A percentile compares a stretch with the other conserved stretches of the same genome.
Evolutionary conservation across 345 rosid species (phyloP).

Genomic region (Camelina neglecta): DNA sequence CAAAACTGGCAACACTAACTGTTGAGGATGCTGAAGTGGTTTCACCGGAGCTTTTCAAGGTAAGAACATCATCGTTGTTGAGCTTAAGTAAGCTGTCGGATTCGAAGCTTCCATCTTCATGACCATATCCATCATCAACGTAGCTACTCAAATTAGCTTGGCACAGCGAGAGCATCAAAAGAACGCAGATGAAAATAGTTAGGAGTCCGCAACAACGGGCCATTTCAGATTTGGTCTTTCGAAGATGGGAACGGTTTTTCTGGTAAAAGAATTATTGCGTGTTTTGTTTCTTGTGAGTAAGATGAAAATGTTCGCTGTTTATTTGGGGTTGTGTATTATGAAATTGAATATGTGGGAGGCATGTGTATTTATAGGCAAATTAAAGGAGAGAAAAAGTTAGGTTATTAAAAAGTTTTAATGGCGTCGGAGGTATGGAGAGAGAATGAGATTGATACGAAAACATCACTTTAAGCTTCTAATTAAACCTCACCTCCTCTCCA

Average conservation of each 20-base stretch:
- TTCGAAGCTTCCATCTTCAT: conserved; percentile 44
- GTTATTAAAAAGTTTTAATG: conserved; percentile 38
- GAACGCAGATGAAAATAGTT: conserved; percentile 14
- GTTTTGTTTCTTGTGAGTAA: conserved; percentile 22
- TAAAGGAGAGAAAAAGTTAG: conserved; percentile 10
- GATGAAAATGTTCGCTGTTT: conserved; percentile 14
- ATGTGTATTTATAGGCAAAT: conserved; percentile 40
- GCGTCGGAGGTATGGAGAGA: conserved; percentile 44
- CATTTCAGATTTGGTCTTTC: conserved; percentile 16
- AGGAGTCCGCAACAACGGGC: conserved; percentile 14
- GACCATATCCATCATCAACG: conserved; percentile 43
- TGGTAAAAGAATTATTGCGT: background rate
- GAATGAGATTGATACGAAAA: conserved; percentile 43
- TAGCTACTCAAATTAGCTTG: conserved; percentile 37
- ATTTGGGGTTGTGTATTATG: conserved; percentile 8
- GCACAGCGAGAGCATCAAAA: conserved; percentile 19
- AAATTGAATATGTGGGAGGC: conserved; percentile 17
- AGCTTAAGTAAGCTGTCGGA: conserved; percentile 45
- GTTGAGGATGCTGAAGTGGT: conserved; percentile 29
- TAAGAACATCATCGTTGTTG: conserved; percentile 38
- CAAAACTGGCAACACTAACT: conserved; percentile 56
- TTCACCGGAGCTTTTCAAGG: conserved; percentile 30
- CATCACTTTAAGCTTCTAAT: conserved; percentile 27
- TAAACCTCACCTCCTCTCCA: conserved; percentile 24
- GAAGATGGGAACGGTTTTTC: background rate